phyloP scores from a whole-genome alignment of 495 filamentous ascomycete genomes.

The Bathelium albidoporum region DNA sequence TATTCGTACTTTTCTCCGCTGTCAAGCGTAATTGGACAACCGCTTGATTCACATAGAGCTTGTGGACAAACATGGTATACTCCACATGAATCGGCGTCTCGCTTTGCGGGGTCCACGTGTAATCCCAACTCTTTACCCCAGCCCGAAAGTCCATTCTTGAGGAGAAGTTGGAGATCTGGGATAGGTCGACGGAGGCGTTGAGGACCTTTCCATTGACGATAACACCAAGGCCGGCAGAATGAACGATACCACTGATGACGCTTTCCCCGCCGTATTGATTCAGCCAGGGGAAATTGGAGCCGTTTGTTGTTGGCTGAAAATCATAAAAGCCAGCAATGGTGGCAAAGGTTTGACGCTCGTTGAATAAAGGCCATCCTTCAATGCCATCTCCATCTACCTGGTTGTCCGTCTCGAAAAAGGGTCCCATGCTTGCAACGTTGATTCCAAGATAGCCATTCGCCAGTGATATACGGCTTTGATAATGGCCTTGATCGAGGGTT shows the following conservation, averaged over 20 bases:
- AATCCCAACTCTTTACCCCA: conserved; percentile 53
- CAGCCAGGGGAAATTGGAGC: conserved; percentile 63
- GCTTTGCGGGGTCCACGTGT: conserved; percentile 51
- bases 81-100: conserved; percentile 42
- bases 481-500: conserved; percentile 47
- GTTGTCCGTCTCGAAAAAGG: conserved; percentile 57
- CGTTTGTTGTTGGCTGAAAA: conserved; percentile 48
- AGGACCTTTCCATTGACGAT: conserved; percentile 47
- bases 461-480: conserved; percentile 51
- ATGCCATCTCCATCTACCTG: conserved; percentile 31
- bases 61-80: conserved; percentile 52
- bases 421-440: conserved; percentile 50
- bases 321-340: conserved; percentile 69
- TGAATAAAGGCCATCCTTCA: conserved; percentile 67
- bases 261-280: conserved; percentile 62
- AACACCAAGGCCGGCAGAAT: conserved; percentile 53
- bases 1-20: conserved; percentile 38
- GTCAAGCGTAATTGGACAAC: conserved; percentile 49
- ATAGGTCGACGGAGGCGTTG: conserved; percentile 51
- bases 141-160: conserved; percentile 53
- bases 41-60: conserved; percentile 52
- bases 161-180: conserved; percentile 49
- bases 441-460: conserved; percentile 48
- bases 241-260: conserved; percentile 64
- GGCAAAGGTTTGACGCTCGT: conserved; percentile 57